Conservation (phyloP, 148 eudicot genomes). For the Chenopodium album region DNA sequence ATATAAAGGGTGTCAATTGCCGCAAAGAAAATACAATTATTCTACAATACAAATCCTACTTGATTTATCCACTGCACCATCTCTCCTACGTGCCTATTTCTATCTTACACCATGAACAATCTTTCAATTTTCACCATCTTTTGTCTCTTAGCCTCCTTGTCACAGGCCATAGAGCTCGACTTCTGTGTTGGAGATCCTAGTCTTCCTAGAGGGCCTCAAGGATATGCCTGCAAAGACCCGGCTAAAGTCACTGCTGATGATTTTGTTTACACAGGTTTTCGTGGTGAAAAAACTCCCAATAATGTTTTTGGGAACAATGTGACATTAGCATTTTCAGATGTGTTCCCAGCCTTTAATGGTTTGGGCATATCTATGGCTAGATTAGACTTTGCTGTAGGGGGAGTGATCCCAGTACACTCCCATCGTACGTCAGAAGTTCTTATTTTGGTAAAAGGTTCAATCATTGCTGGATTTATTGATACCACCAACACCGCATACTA, state of each 20-base stretch:
- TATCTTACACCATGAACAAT: conserved; percentile 1
- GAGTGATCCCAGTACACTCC: background rate
- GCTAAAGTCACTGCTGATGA: conserved; percentile 1
- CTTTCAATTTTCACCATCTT: background rate
- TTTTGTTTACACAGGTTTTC: conserved; percentile 14
- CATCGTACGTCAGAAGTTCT: background rate
- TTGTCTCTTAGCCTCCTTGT: background rate
- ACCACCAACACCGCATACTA: background rate
- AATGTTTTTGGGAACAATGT: background rate
- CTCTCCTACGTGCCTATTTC: too few species aligned
- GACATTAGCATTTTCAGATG: background rate
- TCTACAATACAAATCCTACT: too few species aligned
- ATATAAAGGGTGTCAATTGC: too few species aligned
- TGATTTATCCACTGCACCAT: too few species aligned
- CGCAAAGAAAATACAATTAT: too few species aligned
- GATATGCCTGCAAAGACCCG: conserved; percentile 9
- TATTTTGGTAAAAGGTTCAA: background rate
- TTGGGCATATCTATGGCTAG: background rate
- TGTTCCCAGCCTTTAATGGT: conserved; percentile 9
- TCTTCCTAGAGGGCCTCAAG: background rate
- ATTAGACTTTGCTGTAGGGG: background rate
- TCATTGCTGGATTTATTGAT: background rate
- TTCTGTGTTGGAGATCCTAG: conserved; percentile 2
- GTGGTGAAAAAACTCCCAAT: background rate
- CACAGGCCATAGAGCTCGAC: background rate